These are phyloP conservation scores for Venturia nashicola DNA, from an alignment of 2,329 filamentous ascomycete genomes.

Conservation along the genomic window DNA sequence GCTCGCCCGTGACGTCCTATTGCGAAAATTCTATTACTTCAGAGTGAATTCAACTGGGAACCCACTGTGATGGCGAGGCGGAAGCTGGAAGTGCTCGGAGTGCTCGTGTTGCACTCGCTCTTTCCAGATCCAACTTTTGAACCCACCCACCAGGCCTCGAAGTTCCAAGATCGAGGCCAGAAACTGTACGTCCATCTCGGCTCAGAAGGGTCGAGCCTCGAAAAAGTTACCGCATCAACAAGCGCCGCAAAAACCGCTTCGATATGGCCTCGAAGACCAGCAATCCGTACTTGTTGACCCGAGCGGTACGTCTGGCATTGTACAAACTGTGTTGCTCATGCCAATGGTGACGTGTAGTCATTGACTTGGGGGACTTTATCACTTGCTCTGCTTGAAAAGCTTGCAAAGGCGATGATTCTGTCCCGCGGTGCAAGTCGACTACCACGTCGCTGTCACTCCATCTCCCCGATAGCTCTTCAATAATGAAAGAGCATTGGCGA, in stretches of 20 bases:
- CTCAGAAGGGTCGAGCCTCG: conserved; percentile 1
- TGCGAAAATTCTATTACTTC: background rate
- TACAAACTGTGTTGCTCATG: background rate
- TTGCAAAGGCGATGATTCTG: background rate
- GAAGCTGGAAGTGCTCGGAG: background rate
- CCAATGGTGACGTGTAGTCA: background rate
- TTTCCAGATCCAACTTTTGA: background rate
- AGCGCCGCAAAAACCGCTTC: background rate
- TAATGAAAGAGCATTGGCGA: background rate
- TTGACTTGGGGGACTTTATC: background rate
- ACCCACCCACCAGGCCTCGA: background rate
- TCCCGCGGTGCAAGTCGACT: background rate
- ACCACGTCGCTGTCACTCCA: background rate
- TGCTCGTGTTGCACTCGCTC: background rate
- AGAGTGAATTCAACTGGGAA: background rate
- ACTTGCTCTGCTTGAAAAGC: background rate
- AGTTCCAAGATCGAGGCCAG: background rate
- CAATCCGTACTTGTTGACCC: background rate
- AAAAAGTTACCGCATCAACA: background rate
- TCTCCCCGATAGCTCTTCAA: background rate
- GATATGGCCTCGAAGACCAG: background rate
- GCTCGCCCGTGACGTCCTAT: background rate
- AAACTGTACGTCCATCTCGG: background rate
- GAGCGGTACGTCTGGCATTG: background rate
- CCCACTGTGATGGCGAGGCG: background rate